A percentile compares a stretch with the other conserved stretches of the same genome.
These are phyloP conservation scores for Pyrenochaeta sp. DNA, from an alignment of 2,329 filamentous ascomycete species.

Conservation along the genomic window DNA sequence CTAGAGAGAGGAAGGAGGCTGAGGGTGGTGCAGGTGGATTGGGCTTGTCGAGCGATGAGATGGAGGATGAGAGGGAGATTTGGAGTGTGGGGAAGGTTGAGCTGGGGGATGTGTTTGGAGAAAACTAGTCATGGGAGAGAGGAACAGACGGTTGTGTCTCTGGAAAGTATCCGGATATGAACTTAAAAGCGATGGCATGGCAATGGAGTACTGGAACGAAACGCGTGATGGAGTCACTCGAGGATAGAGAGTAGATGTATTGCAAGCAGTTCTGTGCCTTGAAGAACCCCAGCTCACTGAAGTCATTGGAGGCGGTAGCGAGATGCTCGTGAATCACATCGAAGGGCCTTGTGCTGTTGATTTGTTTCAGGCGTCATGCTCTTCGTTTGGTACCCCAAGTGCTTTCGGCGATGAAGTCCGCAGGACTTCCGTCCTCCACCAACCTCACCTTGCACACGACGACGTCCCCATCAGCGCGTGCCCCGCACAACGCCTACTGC, in stretches of 20 bases:
- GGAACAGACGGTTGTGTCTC: background rate
- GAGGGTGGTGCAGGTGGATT: constrained; percentile 88
- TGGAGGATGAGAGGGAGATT: constrained; percentile 93
- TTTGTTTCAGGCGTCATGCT: background rate
- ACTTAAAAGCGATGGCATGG: constrained; percentile 7
- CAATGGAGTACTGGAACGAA: constrained; percentile 5
- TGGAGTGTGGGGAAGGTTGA: constrained; percentile 96
- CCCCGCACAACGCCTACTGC: constrained; percentile 23
- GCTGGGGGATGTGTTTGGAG: constrained; percentile 65
- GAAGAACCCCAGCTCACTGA: background rate
- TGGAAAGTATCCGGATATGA: background rate
- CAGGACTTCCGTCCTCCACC: constrained; percentile 32
- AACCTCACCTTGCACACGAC: constrained; percentile 34
- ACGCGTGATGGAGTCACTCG: background rate
- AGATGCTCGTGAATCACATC: no score
- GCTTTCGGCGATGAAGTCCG: constrained; percentile 19
- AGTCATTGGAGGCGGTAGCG: no score
- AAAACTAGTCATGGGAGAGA: constrained; percentile 11
- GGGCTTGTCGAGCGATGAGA: constrained; percentile 87
- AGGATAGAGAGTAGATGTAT: constrained; percentile 10
- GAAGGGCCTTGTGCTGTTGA: background rate
- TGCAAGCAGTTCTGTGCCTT: background rate
- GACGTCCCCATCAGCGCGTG: constrained; percentile 31
- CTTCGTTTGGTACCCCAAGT: constrained; percentile 4
- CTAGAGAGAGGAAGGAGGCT: constrained; percentile 86